Base-by-base conservation (phyloP, 2,329 filamentous ascomycete species). In the Sclerotinia borealis region DNA sequence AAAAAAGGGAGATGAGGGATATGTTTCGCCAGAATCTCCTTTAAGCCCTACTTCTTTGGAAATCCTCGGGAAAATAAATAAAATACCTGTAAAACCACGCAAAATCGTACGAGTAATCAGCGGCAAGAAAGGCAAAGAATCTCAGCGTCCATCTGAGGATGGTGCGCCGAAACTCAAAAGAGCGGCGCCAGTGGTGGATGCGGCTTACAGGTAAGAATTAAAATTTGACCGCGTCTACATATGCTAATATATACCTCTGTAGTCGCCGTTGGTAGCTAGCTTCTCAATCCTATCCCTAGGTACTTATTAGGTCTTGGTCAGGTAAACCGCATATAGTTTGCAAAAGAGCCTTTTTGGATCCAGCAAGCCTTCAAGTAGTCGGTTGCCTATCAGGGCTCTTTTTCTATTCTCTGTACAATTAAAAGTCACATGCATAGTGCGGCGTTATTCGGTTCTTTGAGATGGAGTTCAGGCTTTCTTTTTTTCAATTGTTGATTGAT, bases 231-330 rank as follows among this genome's bases (percentile, higher is more conserved):
- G 64, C 63, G 61, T 68, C 68, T 66, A 60, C 61, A 63, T 64
- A 63, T 62, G 63, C 60, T 71, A 61, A 50, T 41, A 37, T 27
- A 37, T 63, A 27, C 22, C 63, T 29, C 8, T 22, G 27, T 36
- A 75, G 73, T 54, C 77, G 77, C 63, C 77, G 77, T 52, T 79
- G 77, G 77, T 79, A 70, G 55, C 36, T 34, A n/a, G 47, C 22
- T 41, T 25, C 7, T 6, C 19, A n/a, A 48, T 11, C 22, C 17
- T 4, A 10, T 63, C 31, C 27, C 13, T 61, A 31, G n/a, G 25
- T 25, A 36, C 11, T 43, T 45, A 19, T 13, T 59, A 6, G 43
- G 36, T 39, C 47, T 55, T 45, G 49, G 49, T 48, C 43, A 67
- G 61, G 63, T 63, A 55, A 59, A 48, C 59, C 37, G 64, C 65